phyloP scores from a whole-genome alignment of 371 early-diverging fungal genomes.

The Lichtheimia ramosa region DNA sequence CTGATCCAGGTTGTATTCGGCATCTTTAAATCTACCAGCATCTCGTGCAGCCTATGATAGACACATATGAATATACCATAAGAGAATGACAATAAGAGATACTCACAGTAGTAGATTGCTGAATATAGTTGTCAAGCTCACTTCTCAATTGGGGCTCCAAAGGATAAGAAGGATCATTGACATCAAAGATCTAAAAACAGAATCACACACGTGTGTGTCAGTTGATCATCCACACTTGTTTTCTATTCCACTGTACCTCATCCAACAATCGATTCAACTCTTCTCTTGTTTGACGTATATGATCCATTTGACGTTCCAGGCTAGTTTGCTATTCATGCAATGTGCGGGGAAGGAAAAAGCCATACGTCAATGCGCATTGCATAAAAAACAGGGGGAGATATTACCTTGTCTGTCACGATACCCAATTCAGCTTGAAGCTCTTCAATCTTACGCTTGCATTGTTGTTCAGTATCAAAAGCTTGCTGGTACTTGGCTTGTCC shows the following conservation, averaged over 20 bases:
- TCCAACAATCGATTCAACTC: slow-evolving; percentile 11
- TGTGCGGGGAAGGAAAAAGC: too few relatives aligned
- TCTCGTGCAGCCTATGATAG: slow-evolving; percentile 37
- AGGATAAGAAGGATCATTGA: slow-evolving; percentile 21
- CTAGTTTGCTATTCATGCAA: slow-evolving; percentile 8
- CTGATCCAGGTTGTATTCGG: slow-evolving; percentile 25
- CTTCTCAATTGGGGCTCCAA: slow-evolving; percentile 28
- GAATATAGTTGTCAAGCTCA: slow-evolving; percentile 29
- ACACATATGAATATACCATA: background rate
- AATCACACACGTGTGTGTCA: too few relatives aligned
- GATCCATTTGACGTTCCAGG: slow-evolving; percentile 15
- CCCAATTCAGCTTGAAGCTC: slow-evolving; percentile 12
- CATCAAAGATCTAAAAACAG: slow-evolving; percentile 27
- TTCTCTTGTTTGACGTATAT: background rate
- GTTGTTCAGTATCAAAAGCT: slow-evolving; percentile 45
- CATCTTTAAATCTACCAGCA: slow-evolving; percentile 24
- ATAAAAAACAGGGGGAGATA: too few relatives aligned
- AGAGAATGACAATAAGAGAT: background rate
- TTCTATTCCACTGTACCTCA: slow-evolving; percentile 9
- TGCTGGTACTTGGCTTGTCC: slow-evolving; percentile 41
- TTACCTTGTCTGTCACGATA: slow-evolving; percentile 11
- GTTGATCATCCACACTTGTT: background rate
- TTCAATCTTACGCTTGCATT: slow-evolving; percentile 32
- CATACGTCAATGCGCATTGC: too few relatives aligned
- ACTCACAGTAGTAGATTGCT: slow-evolving; percentile 27